Evolutionary conservation across 441 rosid genomes (phyloP), one percentile per base, ranked within the genome.

Genomic region (Mallotus japonicus): DNA sequence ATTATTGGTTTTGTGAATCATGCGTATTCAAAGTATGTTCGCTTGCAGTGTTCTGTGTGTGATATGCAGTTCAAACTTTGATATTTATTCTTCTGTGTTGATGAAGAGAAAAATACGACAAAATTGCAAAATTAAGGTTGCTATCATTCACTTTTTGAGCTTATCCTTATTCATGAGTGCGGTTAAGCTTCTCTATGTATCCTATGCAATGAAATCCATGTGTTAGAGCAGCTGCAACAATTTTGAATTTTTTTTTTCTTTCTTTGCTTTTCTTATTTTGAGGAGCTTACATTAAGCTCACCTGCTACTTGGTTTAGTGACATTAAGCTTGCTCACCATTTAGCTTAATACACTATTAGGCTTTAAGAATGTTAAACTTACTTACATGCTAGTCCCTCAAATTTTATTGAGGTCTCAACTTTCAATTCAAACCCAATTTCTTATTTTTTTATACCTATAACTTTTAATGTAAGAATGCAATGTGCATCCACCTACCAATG

Each of bases 201-300:
- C 24, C 11, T 1, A 5, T 20, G 10, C 13, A 15, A 44, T 8
- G 16, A 42, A 12, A 5, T 46, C 67, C 15, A 42, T 20, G 37
- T 69, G 72, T 66, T 66, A 9, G 42, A 67, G 71, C 53, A 63
- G 50, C 53, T 63, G 16, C 51, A n/a, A 63, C 53, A 44, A 63
- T 44, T 44, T 3, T 11, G 32, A 8, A n/a, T 19, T 44, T 64
- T n/a, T 44, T 64, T n/a, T n/a, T n/a, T 44, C n/a, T 7, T 19
- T 19, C 3, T 0, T 10, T 19, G 4, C 15, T 64, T 64, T 64
- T 64, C 49, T n/a, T 19, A 6, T 34, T 34, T 6, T 37, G 40
- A 37, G 40, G 6, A 37, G 40, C 40, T 37, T 37, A 37, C 6
- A 3, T 19, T 63, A 13, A 15, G 20, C 46, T 61, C 15, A 61